These are phyloP conservation scores for Elsinoe fawcettii DNA, from an alignment of 2,329 filamentous ascomycete genomes.

Conservation along the genomic window DNA sequence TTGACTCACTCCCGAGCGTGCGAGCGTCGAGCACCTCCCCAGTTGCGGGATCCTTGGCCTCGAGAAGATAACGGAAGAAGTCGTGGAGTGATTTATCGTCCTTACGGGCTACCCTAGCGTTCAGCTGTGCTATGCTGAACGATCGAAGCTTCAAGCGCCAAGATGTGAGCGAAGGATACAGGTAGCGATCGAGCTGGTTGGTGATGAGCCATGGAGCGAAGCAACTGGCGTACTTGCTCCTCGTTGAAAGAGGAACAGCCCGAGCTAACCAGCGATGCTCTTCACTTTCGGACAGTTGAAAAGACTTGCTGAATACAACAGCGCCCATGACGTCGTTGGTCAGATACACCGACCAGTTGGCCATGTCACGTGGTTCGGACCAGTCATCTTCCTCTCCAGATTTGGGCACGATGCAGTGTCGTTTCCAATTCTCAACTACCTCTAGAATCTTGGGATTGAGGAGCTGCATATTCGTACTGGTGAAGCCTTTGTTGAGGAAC, in stretches of 20 bases:
- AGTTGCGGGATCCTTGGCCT: not conserved
- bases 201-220: not conserved
- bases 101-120: not conserved
- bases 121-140: not conserved
- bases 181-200: not conserved
- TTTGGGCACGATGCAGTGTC: not conserved
- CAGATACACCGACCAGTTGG: not conserved
- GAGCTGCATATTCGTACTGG: not conserved
- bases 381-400: not conserved
- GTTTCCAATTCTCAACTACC: not conserved
- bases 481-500: constrained; percentile 7
- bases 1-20: not conserved
- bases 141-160: not conserved
- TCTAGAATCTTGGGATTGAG: not conserved
- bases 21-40: not conserved
- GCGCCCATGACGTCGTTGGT: constrained; percentile 2
- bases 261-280: not conserved
- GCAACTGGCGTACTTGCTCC: not conserved
- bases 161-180: not conserved
- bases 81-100: not conserved
- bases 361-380: constrained; percentile 7
- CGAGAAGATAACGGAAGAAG: constrained; percentile 1
- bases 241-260: not conserved
- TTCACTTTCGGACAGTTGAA: not conserved
- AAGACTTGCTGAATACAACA: constrained; percentile 3